Base-by-base conservation (phyloP, 176 grass and related monocot species). In the Dactylis glomerata region DNA sequence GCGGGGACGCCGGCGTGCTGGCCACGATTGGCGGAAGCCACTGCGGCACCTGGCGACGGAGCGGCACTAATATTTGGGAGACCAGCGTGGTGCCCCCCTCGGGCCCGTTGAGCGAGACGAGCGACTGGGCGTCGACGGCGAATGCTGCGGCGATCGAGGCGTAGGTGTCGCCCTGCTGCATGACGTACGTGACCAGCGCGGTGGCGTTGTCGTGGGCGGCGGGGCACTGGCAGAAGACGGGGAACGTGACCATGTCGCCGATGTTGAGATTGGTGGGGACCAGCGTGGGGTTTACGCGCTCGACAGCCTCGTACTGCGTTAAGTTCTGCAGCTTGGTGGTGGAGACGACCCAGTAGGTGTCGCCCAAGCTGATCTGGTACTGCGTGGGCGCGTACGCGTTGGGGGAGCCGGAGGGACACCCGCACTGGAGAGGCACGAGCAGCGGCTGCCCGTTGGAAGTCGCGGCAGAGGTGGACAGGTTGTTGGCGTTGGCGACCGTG, bases 141-240 rank as follows among this genome's bases (percentile, higher is more conserved):
- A 99, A 99, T 20, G 7, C 84, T 3, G 81, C 0, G 14, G 96
- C 96, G 47, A 99, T 41, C 47, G 88, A 87, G 23, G 91, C 67
- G 89, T 99, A 99, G 47, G 73, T 91, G 59, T 99, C 96, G 12
- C 89, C 89, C 72, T 88, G 89, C 59, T 91, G 93, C 69, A 94
- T 87, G 16, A 99, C 96, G 83, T 96, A 96, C 26, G 93, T 93
- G 78, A 96, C 91, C 13, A 99, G 88, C 73, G 69, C 83, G 75
- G 87, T 85, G 44, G 79, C 63, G 75, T 77, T 85, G n/a, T 59
- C 72, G 8, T 30, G 75, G 57, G 15, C 4, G 20, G 23, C 33
- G 5, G 86, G 96, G 87, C 96, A 98, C 93, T 93, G 96, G 87
- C 96, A 98, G 80, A 98, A 98, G 79, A 98, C 33, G 32, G 96